phyloP scores from a whole-genome alignment of 331 rosid species.

The Pyrus hybrid region DNA sequence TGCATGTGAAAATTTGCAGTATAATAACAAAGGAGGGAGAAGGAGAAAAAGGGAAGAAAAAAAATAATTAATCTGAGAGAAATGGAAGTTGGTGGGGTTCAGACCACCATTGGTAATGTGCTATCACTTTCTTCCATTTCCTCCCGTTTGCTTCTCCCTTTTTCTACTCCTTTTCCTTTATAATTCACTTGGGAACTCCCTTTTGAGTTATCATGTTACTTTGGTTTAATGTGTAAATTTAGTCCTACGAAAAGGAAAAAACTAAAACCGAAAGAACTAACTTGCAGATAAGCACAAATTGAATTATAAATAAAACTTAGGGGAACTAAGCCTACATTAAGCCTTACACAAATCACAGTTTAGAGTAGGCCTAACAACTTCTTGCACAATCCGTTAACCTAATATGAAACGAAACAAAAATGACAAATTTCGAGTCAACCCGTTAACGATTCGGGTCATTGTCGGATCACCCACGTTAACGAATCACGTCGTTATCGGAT shows the following conservation, averaged over 20 bases:
- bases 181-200: background rate
- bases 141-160: conserved; percentile 14
- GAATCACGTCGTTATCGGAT: too few relatives aligned
- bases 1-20: conserved; percentile 47
- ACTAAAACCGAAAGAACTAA: background rate
- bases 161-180: background rate
- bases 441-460: too few relatives aligned
- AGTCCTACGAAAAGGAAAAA: background rate
- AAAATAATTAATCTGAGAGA: conserved; percentile 10
- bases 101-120: conserved; percentile 27
- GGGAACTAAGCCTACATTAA: too few relatives aligned
- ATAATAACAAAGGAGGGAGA: background rate
- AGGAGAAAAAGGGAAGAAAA: background rate
- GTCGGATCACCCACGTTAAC: too few relatives aligned
- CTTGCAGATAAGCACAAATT: background rate
- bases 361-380: too few relatives aligned
- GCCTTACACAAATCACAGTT: too few relatives aligned
- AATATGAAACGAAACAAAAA: too few relatives aligned
- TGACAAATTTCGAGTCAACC: too few relatives aligned
- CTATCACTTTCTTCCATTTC: conserved; percentile 32
- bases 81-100: conserved; percentile 43
- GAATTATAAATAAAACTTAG: too few relatives aligned
- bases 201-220: too few relatives aligned
- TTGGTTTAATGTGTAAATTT: too few relatives aligned
- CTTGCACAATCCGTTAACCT: too few relatives aligned